Evolutionary conservation across 768 basidiomycete genomes (phyloP), one percentile per base, ranked within the genome.

Genomic region (Panellus pusillus): DNA sequence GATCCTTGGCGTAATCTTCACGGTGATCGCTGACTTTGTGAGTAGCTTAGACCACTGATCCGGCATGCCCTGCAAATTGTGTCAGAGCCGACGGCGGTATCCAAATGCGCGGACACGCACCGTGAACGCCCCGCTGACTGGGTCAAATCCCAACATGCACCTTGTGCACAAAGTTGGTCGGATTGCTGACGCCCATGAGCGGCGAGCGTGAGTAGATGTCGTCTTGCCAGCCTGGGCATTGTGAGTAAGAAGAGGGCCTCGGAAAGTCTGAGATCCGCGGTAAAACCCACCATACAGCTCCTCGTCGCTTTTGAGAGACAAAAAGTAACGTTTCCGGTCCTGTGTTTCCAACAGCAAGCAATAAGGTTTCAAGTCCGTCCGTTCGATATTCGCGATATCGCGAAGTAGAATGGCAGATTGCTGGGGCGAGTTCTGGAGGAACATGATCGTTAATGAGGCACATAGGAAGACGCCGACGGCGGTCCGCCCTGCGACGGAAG

Each of bases 71-170:
- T 94, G 60, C 27, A 41, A 28, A 37, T 47, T 24, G 35, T 43
- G 46, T 51, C 18, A 46, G 36, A n/a, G n/a, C n/a, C n/a, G 51
- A 37, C 49, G 42, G 44, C 35, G 44, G 49, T 47, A 39, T 47
- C 18, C 38, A 45, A 27, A 12, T 28, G 28, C 14, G n/a, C 38
- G 28, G 15, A 51, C n/a, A 79, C 90, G 62, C 64, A 91, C 93
- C 14, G 95, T 98, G 70, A 99, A 99, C 14, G 86, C 93, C 11
- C 96, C 96, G 38, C 89, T 89, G 40, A 91, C 77, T 2, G 94
- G 91, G 72, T 99, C 96, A 63, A 95, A 98, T 3, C 94, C 95
- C 52, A n/a, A 98, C 96, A 70, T 98, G 96, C 2, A 98, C 94
- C 68, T 98, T 94, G 75, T 99, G 96, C 0, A 98, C 93, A 66